Conservation (phyloP, 306 rosid species). For the Cicer yamashitae region DNA sequence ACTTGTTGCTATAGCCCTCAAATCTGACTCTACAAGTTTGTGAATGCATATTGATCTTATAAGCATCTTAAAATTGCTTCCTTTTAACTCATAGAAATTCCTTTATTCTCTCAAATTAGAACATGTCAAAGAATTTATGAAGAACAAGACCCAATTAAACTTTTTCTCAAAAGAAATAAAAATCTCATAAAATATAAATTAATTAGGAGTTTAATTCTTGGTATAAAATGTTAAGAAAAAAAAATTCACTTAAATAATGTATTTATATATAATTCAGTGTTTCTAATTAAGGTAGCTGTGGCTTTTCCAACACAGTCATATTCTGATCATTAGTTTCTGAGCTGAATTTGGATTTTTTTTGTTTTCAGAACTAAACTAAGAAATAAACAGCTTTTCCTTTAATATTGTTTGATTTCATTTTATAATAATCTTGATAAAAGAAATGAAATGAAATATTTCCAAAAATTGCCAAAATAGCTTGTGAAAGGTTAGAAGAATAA, state of each 20-base stretch:
- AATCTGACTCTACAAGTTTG: not conserved
- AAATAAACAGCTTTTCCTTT: constrained; percentile 32
- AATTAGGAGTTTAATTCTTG: constrained; percentile 13
- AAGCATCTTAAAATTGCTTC: constrained; percentile 20
- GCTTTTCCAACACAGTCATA: constrained; percentile 26
- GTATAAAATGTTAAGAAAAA: constrained; percentile 18
- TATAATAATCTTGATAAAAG: constrained; percentile 40
- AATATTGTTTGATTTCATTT: not conserved
- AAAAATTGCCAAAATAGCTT: constrained; percentile 52
- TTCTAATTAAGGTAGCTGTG: constrained; percentile 35
- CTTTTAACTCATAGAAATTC: constrained; percentile 11
- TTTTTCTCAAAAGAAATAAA: not conserved
- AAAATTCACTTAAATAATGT: constrained; percentile 34
- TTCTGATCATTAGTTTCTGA: constrained; percentile 43
- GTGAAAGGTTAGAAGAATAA: constrained; percentile 43
- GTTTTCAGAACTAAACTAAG: constrained; percentile 2
- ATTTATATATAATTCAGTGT: not conserved
- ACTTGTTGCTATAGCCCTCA: not conserved
- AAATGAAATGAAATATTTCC: constrained; percentile 9
- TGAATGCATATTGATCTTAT: constrained; percentile 17
- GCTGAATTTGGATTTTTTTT: constrained; percentile 42
- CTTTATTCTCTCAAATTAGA: constrained; percentile 17
- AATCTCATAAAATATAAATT: constrained; percentile 54
- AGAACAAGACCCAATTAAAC: constrained; percentile 52
- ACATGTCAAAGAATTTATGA: not conserved